Base-by-base conservation (phyloP, 371 early-diverging fungal species). In the Apophysomyces elegans region DNA sequence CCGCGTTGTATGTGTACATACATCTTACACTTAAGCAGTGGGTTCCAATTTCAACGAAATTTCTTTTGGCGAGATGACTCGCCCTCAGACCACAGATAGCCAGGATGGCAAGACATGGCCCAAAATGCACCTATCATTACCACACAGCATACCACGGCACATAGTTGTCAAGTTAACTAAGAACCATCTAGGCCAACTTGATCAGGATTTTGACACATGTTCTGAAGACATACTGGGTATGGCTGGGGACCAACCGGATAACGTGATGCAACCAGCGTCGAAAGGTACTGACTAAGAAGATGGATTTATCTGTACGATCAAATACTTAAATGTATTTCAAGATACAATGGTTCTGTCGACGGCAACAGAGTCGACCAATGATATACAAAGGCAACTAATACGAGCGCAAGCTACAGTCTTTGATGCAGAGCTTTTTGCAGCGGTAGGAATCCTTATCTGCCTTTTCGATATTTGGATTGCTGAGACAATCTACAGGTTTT, bases 401-500 rank as follows among this genome's bases (percentile, higher is more conserved):
- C 74, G 80, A 13, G 86, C 84, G 1, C 82, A 83, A 63, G 66
- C 76, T 3, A 80, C 85, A 12, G 78, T 88, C 14, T 85, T 86
- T 75, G 88, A 88, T 63, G 75, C 81, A 5, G 88, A 88, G 54
- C 46, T 88, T 3, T 88, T 81, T 70, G 76, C 84, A 16, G 72
- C 79, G 68, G 86, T 84, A 79, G 44, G 59, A 1, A 26, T 47
- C 12, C 58, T 9, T 11, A 18, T 56, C 56, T 58, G 46, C 37
- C 54, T 43, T 61, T 45, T 37, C 56, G 1, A 39, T 50, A 7
- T 7, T 21, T 8, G 21, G n/a, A 9, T 50, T 21, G 9, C 32
- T 18, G 7, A 21, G 54, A 58, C 11, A 18, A 11, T 59, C 6
- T 32, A 21, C 70, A 86, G 86, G 66, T 87, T 7, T 65, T 85